A percentile compares a stretch with the other conserved stretches of the same genome.
Conservation (phyloP, 1,284 basidiomycete genomes). For the Cryptococcus hybrid region DNA sequence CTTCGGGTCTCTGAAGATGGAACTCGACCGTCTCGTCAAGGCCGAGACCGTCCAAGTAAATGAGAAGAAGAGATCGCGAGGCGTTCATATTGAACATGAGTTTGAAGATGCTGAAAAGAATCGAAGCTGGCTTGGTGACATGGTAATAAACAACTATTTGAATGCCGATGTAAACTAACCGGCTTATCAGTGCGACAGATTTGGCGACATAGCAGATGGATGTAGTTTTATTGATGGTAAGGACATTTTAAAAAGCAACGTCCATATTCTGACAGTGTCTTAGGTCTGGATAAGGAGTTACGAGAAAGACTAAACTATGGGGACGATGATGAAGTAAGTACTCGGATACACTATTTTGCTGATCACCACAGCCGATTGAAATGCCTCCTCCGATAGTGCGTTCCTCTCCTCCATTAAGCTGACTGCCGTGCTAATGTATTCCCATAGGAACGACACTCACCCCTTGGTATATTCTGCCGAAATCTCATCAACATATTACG, state of each 20-base stretch:
- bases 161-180: not conserved
- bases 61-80: slow-evolving; percentile 20
- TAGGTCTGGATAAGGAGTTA: slow-evolving; percentile 34
- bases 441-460: slow-evolving; percentile 34
- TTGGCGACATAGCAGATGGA: slow-evolving; percentile 27
- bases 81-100: slow-evolving; percentile 18
- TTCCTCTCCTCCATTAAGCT: not conserved
- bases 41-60: slow-evolving; percentile 16
- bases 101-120: slow-evolving; percentile 16
- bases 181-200: slow-evolving; percentile 15
- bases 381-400: not conserved
- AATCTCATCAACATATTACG: slow-evolving; percentile 31
- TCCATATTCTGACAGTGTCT: not conserved
- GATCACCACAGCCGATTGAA: slow-evolving; percentile 13
- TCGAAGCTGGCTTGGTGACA: slow-evolving; percentile 29
- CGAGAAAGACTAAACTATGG: slow-evolving; percentile 32
- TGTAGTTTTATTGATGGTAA: slow-evolving; percentile 34
- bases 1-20: slow-evolving; percentile 18
- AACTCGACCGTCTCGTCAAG: slow-evolving; percentile 30
- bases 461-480: slow-evolving; percentile 42
- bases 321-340: slow-evolving; percentile 30
- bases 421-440: not conserved
- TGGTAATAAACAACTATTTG: slow-evolving; percentile 20
- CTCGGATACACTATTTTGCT: not conserved
- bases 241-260: not conserved